A percentile compares a stretch with the other conserved stretches of the same genome.
Evolutionary conservation across 257 asterid genomes (phyloP).

Genomic region (Rubia yunnanensis): DNA sequence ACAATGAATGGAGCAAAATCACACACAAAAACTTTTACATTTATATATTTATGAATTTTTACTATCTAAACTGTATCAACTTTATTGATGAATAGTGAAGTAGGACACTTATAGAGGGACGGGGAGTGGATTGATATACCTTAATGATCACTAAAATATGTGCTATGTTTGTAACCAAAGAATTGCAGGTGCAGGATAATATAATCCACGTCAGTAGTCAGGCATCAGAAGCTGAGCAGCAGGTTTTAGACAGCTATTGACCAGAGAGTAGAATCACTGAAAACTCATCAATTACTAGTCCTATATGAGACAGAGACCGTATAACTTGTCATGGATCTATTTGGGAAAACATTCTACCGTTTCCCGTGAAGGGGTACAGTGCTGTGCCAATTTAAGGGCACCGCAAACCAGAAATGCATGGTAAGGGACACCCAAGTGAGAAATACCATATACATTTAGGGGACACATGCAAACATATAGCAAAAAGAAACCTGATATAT

Average conservation of each 20-base stretch:
- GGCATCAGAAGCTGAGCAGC: neutral
- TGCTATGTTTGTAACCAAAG: neutral
- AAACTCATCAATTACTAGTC: neutral
- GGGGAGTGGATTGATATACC: neutral
- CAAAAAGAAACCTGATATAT: constrained; percentile 58
- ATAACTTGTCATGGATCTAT: neutral
- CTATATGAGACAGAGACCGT: neutral
- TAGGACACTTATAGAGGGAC: too few relatives aligned
- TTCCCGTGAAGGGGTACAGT: neutral
- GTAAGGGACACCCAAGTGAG: neutral
- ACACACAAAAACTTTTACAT: too few relatives aligned
- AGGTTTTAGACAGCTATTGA: neutral
- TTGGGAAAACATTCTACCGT: neutral
- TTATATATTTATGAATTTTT: too few relatives aligned
- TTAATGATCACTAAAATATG: neutral
- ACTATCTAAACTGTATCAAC: too few relatives aligned
- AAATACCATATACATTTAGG: neutral
- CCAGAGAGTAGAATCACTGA: neutral
- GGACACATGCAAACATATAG: neutral
- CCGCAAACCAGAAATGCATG: neutral
- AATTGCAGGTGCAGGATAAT: neutral
- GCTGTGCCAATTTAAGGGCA: neutral
- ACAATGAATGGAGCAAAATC: too few relatives aligned
- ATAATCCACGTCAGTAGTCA: neutral
- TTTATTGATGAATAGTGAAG: too few relatives aligned